Conservation (phyloP, 805 yeast genomes). For the Myxozyma vanderwaltii region DNA sequence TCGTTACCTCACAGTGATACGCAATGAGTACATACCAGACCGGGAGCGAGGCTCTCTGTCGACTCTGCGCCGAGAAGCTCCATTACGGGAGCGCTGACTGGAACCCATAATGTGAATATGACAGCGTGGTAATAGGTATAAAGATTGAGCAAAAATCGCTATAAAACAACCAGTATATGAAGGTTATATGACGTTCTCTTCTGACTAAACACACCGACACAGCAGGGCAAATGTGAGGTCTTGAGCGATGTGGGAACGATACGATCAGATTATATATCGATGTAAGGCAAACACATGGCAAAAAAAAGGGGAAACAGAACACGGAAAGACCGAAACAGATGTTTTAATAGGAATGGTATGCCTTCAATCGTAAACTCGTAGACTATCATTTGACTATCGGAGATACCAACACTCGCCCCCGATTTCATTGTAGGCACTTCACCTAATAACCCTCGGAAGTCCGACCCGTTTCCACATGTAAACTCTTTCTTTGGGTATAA, state of each 20-base stretch:
- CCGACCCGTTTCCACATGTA: not conserved
- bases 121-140: too few species aligned
- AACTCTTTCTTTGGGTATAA: not conserved
- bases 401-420: not conserved
- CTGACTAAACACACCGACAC: too few species aligned
- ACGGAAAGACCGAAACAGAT: too few species aligned
- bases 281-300: not conserved
- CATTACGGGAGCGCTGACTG: not conserved
- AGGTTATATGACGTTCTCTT: too few species aligned
- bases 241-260: not conserved
- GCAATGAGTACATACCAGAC: conserved; percentile 11
- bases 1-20: not conserved
- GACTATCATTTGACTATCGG: not conserved
- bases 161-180: too few species aligned
- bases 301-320: too few species aligned
- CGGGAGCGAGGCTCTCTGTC: conserved; percentile 30
- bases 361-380: too few species aligned
- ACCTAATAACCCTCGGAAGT: not conserved
- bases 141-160: not conserved
- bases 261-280: not conserved
- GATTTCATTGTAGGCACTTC: not conserved
- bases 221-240: not conserved
- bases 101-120: not conserved
- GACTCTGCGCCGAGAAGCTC: conserved; percentile 14
- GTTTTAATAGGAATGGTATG: too few species aligned